Evolutionary conservation across 345 rosid genomes (phyloP).

Genomic region (Eutrema heterophyllum): DNA sequence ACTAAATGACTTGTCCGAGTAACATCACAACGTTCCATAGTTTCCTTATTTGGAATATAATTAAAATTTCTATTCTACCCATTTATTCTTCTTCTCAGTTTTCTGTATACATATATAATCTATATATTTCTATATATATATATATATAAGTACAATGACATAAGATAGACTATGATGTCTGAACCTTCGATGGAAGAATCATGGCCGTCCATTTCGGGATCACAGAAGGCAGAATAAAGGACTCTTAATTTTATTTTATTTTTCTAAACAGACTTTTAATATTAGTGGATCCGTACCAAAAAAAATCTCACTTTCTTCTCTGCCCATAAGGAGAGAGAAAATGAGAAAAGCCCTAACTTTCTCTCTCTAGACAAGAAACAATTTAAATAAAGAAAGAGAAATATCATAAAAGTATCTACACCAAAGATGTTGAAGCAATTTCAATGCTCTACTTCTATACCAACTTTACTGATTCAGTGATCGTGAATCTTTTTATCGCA

Average conservation of each 20-base stretch:
- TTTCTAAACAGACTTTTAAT: conserved; percentile 3
- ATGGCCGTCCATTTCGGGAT: conserved; percentile 43
- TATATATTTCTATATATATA: background rate
- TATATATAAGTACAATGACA: conserved; percentile 10
- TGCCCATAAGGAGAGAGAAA: conserved; percentile 20
- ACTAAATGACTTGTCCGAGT: conserved; percentile 27
- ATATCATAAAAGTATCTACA: conserved; percentile 44
- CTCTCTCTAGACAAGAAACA: conserved; percentile 5
- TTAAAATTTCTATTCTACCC: conserved; percentile 1
- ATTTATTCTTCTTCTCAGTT: background rate
- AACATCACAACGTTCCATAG: conserved; percentile 30
- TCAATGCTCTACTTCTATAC: conserved; percentile 18
- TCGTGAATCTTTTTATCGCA: background rate
- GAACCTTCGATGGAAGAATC: conserved; percentile 24
- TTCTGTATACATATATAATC: background rate
- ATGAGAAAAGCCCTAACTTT: conserved; percentile 20
- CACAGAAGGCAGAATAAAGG: background rate
- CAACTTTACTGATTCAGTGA: conserved; percentile 11
- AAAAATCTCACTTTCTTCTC: conserved; percentile 26
- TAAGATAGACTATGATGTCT: conserved; percentile 17
- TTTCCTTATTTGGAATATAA: conserved; percentile 41
- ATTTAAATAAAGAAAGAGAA: background rate
- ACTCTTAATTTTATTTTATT: background rate
- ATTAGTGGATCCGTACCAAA: conserved; percentile 47
- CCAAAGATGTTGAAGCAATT: conserved; percentile 44